Percentiles rank a stretch among this genome's conserved stretches.
phyloP scores from a whole-genome alignment of 805 yeast genomes.

The Monosporozyma solicola region DNA sequence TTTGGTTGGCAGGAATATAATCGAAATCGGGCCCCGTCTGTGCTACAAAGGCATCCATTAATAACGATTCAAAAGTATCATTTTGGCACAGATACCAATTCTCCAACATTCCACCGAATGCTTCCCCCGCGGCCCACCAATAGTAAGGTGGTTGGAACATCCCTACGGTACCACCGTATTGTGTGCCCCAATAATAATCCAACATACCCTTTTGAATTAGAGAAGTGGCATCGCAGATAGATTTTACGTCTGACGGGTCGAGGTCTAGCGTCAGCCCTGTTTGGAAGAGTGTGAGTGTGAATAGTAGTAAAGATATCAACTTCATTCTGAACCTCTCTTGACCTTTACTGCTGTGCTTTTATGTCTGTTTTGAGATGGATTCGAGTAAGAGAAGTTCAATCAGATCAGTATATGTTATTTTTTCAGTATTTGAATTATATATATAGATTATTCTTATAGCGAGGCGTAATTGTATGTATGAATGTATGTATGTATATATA shows the following conservation, averaged over 20 bases:
- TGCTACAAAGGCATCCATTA: conserved; percentile 44
- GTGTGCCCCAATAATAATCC: conserved; percentile 55
- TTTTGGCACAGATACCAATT: conserved; percentile 64
- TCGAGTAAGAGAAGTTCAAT: too few relatives aligned
- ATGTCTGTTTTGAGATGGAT: too few relatives aligned
- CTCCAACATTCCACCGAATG: conserved; percentile 58
- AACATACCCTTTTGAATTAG: conserved; percentile 52
- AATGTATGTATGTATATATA: too few relatives aligned
- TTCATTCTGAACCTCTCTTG: too few relatives aligned
- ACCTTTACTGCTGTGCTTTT: too few relatives aligned
- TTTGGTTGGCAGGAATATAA: conserved; percentile 54
- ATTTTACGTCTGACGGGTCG: conserved; percentile 34
- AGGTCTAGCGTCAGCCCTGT: conserved; percentile 28
- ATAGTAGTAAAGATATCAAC: too few relatives aligned
- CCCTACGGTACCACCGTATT: conserved; percentile 61
- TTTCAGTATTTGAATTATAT: not conserved
- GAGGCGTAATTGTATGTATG: too few relatives aligned
- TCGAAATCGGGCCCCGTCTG: conserved; percentile 40
- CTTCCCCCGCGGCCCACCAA: conserved; percentile 92
- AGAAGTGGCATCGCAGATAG: conserved; percentile 49
- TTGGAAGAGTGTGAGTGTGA: not conserved
- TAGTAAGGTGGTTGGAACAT: conserved; percentile 62
- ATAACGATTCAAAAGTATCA: conserved; percentile 46
- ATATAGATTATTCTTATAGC: not conserved
- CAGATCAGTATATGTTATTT: too few relatives aligned